Conservation (phyloP, 768 basidiomycete genomes). For the Tulasnella sp. region DNA sequence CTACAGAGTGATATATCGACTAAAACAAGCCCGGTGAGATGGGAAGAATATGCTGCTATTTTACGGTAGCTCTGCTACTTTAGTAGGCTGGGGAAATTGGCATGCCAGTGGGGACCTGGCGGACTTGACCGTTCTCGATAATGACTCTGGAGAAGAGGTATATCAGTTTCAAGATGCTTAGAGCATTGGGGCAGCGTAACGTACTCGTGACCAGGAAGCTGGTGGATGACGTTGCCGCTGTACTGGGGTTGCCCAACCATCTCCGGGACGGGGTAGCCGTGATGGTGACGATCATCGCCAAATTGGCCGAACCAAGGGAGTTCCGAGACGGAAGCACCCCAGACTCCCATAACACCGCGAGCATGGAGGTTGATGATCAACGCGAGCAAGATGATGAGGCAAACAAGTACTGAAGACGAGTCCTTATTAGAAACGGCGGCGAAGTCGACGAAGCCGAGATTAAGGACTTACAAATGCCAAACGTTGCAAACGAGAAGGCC, state of each 20-base stretch:
- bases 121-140: slow-evolving; percentile 16
- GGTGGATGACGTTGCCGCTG: slow-evolving; percentile 12
- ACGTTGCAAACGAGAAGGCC: slow-evolving; percentile 22
- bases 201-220: slow-evolving; percentile 18
- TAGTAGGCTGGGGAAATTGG: background rate
- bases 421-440: background rate
- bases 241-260: slow-evolving; percentile 2
- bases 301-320: slow-evolving; percentile 21
- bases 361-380: slow-evolving; percentile 15
- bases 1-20: background rate
- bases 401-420: slow-evolving; percentile 8
- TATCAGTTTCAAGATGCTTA: background rate
- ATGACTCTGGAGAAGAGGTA: slow-evolving; percentile 8
- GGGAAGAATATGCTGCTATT: background rate
- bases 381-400: slow-evolving; percentile 13
- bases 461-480: slow-evolving; percentile 16
- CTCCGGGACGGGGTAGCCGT: background rate
- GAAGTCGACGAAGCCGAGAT: background rate
- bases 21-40: background rate
- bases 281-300: background rate
- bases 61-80: background rate
- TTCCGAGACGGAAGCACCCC: slow-evolving; percentile 19
- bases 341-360: slow-evolving; percentile 12
- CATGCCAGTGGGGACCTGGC: slow-evolving; percentile 17
- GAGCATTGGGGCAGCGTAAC: background rate